Conservation (phyloP, 2,329 filamentous ascomycete genomes). For the Blumeriella jaapii region DNA sequence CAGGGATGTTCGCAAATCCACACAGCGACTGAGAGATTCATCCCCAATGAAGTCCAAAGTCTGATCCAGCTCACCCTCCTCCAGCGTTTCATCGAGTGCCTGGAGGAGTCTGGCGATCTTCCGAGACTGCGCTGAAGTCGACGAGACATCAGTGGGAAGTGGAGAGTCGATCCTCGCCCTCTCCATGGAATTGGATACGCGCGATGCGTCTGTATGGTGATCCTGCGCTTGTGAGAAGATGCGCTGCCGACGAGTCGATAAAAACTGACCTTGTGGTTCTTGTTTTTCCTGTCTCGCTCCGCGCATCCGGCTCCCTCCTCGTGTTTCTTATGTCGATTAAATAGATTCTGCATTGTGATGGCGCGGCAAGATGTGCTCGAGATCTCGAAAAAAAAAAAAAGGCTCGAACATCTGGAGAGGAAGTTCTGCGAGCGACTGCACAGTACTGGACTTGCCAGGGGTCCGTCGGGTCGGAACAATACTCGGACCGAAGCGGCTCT, state of each 20-base stretch:
- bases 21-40: conserved; percentile 13
- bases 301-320: conserved; percentile 3
- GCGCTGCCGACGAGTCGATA: conserved; percentile 1
- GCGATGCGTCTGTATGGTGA: not conserved
- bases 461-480: conserved; percentile 7
- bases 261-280: conserved; percentile 8
- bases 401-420: too few species aligned
- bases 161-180: not conserved
- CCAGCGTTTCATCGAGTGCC: conserved; percentile 19
- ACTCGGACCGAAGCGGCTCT: conserved; percentile 9
- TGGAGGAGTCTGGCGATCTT: conserved; percentile 19
- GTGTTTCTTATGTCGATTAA: conserved; percentile 12
- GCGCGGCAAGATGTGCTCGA: not conserved
- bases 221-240: conserved; percentile 6
- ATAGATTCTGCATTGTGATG: conserved; percentile 9
- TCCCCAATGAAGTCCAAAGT: conserved; percentile 13
- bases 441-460: not conserved
- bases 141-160: not conserved
- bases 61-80: conserved; percentile 13
- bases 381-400: conserved; percentile 3
- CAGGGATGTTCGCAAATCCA: conserved; percentile 15
- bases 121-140: conserved; percentile 3
- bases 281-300: conserved; percentile 3
- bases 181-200: not conserved
- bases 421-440: too few species aligned